Percentiles rank a stretch among this genome's conserved stretches.
Evolutionary conservation across 768 basidiomycete species (phyloP).

Genomic region (Mycena olivaceomarginata): DNA sequence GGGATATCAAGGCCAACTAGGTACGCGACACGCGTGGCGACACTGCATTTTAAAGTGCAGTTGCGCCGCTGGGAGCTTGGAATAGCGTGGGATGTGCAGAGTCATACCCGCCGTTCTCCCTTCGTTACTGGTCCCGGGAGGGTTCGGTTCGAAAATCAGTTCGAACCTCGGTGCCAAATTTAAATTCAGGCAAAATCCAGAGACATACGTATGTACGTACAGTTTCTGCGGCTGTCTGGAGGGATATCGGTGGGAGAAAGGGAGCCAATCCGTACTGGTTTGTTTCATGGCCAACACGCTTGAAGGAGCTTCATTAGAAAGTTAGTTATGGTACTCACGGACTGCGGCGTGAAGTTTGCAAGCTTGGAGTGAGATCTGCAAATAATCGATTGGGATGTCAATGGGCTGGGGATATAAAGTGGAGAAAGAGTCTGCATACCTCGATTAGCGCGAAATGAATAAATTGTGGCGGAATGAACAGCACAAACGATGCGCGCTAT

Average conservation of each 20-base stretch:
- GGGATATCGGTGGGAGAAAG: background rate
- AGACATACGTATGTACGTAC: background rate
- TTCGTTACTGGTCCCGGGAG: too few relatives aligned
- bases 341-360: background rate
- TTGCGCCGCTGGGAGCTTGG: too few relatives aligned
- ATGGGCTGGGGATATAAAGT: background rate
- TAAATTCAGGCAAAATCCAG: background rate
- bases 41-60: too few relatives aligned
- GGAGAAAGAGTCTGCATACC: background rate
- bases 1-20: too few relatives aligned
- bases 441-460: background rate
- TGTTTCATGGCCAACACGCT: background rate
- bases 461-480: constrained; percentile 1
- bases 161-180: background rate
- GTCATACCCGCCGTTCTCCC: too few relatives aligned
- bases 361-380: background rate
- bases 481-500: background rate
- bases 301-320: too few relatives aligned
- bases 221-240: background rate
- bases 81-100: too few relatives aligned
- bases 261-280: background rate
- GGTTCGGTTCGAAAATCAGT: too few relatives aligned
- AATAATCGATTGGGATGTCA: background rate
- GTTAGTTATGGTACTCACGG: too few relatives aligned
- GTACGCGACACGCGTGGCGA: too few relatives aligned